Conservation (phyloP, 345 rosid species). For the Arabidopsis arenosa region DNA sequence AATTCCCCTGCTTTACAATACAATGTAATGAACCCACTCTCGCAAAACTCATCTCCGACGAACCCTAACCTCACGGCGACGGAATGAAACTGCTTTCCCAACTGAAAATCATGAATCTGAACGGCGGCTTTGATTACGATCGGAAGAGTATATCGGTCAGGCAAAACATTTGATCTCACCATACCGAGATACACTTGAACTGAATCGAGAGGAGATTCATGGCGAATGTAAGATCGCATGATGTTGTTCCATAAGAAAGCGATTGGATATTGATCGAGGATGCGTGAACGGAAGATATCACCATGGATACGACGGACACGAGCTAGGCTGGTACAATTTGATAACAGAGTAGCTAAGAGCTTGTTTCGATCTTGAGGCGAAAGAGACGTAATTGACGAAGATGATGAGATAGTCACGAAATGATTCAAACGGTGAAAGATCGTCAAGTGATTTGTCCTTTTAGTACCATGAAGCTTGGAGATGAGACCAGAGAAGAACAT, state of each 20-base stretch:
- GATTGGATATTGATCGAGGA: constrained; percentile 48
- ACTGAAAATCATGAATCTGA: constrained; percentile 47
- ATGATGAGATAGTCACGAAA: constrained; percentile 3
- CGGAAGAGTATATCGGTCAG: constrained; percentile 79
- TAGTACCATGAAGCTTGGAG: constrained; percentile 27
- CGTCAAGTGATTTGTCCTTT: constrained; percentile 1
- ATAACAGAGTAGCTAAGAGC: constrained; percentile 48
- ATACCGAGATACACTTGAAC: constrained; percentile 55
- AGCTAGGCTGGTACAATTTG: constrained; percentile 52
- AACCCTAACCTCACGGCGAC: constrained; percentile 62
- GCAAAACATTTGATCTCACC: constrained; percentile 59
- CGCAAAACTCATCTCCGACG: constrained; percentile 64
- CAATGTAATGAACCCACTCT: constrained; percentile 70
- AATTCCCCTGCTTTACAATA: constrained; percentile 64
- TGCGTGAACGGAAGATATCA: constrained; percentile 52
- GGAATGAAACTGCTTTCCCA: constrained; percentile 72
- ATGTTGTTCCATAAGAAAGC: constrained; percentile 77
- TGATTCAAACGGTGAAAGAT: constrained; percentile 32
- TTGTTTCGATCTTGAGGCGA: constrained; percentile 45
- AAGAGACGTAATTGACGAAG: constrained; percentile 2
- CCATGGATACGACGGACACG: constrained; percentile 60
- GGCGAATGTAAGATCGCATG: constrained; percentile 68
- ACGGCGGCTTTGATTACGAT: constrained; percentile 62
- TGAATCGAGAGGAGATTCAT: constrained; percentile 59
- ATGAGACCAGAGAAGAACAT: constrained; percentile 30